These are phyloP conservation scores for Paraglomus brasilianum DNA, from an alignment of 192 early-diverging fungal genomes.

Conservation along the genomic window DNA sequence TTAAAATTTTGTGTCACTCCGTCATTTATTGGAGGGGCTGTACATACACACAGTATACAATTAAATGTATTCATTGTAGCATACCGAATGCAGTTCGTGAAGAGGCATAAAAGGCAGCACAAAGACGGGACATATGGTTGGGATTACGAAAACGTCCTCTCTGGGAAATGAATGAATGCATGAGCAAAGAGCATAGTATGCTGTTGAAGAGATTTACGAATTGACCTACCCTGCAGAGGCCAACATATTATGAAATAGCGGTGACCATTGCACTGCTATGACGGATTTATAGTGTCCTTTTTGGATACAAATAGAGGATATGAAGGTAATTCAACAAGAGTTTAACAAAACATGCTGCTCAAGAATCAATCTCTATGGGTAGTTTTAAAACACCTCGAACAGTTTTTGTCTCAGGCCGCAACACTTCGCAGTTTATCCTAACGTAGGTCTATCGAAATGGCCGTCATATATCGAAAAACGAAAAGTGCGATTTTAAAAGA, in stretches of 20 bases:
- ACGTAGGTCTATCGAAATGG: too few species aligned
- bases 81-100: not conserved
- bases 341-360: too few species aligned
- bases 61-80: not conserved
- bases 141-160: not conserved
- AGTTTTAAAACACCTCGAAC: too few species aligned
- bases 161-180: not conserved
- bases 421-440: too few species aligned
- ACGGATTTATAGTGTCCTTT: conserved; percentile 62
- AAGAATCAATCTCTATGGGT: too few species aligned
- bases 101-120: not conserved
- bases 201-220: conserved; percentile 18
- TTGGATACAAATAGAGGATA: conserved; percentile 48
- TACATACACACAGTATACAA: conserved; percentile 5
- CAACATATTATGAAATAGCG: conserved; percentile 63
- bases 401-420: too few species aligned
- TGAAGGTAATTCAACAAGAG: too few species aligned
- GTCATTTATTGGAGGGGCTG: too few species aligned
- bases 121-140: not conserved
- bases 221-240: conserved; percentile 65
- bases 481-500: too few species aligned
- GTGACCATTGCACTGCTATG: conserved; percentile 72
- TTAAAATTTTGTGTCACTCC: too few species aligned
- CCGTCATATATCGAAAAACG: too few species aligned
- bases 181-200: not conserved